Conservation (phyloP, 768 basidiomycete genomes). For the Leccinum ochraceum region DNA sequence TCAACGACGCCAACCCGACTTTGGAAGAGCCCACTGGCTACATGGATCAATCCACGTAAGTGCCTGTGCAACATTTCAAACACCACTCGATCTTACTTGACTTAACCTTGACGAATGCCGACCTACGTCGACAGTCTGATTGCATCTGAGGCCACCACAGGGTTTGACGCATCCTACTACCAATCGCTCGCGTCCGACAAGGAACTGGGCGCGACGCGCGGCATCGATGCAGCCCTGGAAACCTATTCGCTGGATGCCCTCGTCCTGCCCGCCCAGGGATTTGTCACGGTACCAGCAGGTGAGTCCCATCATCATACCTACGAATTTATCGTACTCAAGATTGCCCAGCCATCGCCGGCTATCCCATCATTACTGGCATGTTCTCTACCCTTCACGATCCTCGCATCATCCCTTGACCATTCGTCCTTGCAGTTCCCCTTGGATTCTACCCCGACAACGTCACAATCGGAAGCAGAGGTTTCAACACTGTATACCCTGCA, state of each 20-base stretch:
- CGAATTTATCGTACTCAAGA: neutral
- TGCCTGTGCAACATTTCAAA: conserved; percentile 19
- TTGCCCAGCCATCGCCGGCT: conserved; percentile 34
- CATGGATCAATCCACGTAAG: conserved; percentile 36
- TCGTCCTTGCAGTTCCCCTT: conserved; percentile 31
- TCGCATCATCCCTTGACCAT: neutral
- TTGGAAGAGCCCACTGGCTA: conserved; percentile 46
- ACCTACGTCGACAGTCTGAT: conserved; percentile 17
- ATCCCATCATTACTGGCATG: conserved; percentile 36
- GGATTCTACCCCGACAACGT: conserved; percentile 40
- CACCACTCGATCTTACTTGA: neutral
- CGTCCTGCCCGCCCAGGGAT: conserved; percentile 42
- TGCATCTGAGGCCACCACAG: conserved; percentile 28
- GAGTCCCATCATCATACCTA: neutral
- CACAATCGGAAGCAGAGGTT: conserved; percentile 36
- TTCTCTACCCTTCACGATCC: neutral
- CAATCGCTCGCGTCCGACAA: conserved; percentile 45
- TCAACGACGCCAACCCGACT: conserved; percentile 50
- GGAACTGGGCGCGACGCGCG: conserved; percentile 48
- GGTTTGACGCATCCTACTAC: conserved; percentile 38
- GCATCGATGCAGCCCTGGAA: conserved; percentile 54
- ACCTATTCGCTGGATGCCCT: conserved; percentile 49
- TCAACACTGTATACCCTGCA: conserved; percentile 29
- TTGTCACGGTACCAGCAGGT: conserved; percentile 23
- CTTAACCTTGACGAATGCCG: neutral